These are phyloP conservation scores for Cutaneotrichosporon sp. DNA, from an alignment of 1,284 basidiomycete genomes.

Conservation along the genomic window DNA sequence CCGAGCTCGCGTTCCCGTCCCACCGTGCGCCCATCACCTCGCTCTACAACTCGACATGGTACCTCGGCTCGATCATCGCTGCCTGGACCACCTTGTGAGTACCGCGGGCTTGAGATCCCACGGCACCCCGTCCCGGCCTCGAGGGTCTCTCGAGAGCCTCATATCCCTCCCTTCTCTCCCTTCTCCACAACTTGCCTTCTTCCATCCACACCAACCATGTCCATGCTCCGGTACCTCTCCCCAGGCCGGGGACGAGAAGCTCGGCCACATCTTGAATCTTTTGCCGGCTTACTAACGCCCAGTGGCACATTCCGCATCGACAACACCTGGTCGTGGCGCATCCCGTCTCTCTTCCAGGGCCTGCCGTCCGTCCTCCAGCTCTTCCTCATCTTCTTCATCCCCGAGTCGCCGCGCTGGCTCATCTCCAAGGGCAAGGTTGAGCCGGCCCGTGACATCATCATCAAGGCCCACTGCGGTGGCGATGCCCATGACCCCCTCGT, in stretches of 20 bases:
- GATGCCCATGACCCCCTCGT: constrained; percentile 43
- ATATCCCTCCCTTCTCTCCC: too few relatives aligned
- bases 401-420: constrained; percentile 34
- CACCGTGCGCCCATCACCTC: constrained; percentile 63
- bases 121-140: too few relatives aligned
- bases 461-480: constrained; percentile 70
- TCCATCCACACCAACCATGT: too few relatives aligned
- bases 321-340: constrained; percentile 44
- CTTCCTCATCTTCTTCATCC: constrained; percentile 24
- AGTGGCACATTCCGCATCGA: constrained; percentile 37
- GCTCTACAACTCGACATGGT: constrained; percentile 33
- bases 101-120: too few relatives aligned
- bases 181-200: background rate
- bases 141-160: too few relatives aligned
- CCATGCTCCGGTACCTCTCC: too few relatives aligned
- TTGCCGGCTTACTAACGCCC: background rate
- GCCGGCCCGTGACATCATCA: constrained; percentile 70
- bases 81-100: constrained; percentile 25
- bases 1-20: constrained; percentile 73
- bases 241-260: too few relatives aligned
- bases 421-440: constrained; percentile 27
- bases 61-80: constrained; percentile 23
- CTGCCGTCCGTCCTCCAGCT: constrained; percentile 47
- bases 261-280: too few relatives aligned
- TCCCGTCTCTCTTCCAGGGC: constrained; percentile 55